Evolutionary conservation across 2,329 filamentous ascomycete species (phyloP).

Genomic region (Penicillium fuscoglaucum): DNA sequence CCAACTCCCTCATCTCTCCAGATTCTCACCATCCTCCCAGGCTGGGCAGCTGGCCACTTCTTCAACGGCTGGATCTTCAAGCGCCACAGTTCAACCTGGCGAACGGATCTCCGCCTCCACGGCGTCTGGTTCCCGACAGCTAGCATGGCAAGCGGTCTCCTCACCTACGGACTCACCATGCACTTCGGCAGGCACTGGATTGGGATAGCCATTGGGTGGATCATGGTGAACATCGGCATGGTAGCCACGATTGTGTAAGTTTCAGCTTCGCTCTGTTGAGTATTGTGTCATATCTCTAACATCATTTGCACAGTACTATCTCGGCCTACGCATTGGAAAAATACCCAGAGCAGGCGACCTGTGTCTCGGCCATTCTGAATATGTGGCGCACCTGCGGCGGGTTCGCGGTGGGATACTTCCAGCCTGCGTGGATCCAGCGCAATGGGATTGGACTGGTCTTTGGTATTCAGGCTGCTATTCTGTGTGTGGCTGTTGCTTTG

Average conservation of each 20-base stretch:
- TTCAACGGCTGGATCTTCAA: conserved; percentile 39
- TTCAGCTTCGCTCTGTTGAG: not conserved
- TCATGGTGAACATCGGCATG: conserved; percentile 40
- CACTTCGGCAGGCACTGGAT: conserved; percentile 39
- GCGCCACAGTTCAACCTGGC: conserved; percentile 26
- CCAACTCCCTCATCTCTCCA: not conserved
- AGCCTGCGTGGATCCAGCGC: conserved; percentile 37
- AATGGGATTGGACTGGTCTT: conserved; percentile 37
- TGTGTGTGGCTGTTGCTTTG: conserved; percentile 28
- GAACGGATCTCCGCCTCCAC: conserved; percentile 38
- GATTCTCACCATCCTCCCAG: conserved; percentile 13
- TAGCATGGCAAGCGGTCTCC: conserved; percentile 34
- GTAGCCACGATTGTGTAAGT: conserved; percentile 38
- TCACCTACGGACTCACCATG: conserved; percentile 39
- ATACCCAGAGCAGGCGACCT: conserved; percentile 37
- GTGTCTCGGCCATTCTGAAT: conserved; percentile 40
- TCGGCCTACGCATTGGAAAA: conserved; percentile 40
- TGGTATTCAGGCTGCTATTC: conserved; percentile 35
- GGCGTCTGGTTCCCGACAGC: conserved; percentile 38
- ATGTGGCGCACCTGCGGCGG: conserved; percentile 44
- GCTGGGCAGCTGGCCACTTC: conserved; percentile 37
- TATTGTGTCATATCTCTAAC: not conserved
- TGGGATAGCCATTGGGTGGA: conserved; percentile 41
- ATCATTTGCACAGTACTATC: conserved; percentile 27
- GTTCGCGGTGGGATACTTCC: conserved; percentile 41